Percentiles rank a stretch among this genome's conserved stretches.
Evolutionary conservation across 1,139 yeast genomes (phyloP).

Genomic region (Nadsonia commutata): DNA sequence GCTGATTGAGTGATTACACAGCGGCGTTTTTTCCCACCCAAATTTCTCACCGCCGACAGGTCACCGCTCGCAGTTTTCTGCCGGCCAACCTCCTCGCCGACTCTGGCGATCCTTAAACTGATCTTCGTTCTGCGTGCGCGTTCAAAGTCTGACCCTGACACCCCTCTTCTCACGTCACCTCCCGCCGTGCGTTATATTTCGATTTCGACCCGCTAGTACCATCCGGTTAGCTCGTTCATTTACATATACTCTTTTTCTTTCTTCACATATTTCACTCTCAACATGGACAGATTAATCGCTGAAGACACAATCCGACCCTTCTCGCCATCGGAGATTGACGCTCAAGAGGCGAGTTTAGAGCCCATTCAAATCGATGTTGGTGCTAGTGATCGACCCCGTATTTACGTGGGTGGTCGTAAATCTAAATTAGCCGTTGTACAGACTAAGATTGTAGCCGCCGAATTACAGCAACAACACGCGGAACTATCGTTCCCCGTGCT

Average conservation of each 20-base stretch:
- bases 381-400: conserved; percentile 2
- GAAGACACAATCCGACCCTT: neutral
- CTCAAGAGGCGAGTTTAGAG: neutral
- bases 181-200: too few species aligned
- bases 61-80: too few species aligned
- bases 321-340: neutral
- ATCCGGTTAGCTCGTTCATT: too few species aligned
- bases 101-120: too few species aligned
- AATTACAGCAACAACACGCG: conserved; percentile 48
- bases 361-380: neutral
- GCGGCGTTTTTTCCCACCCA: too few species aligned
- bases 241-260: neutral
- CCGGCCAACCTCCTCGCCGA: too few species aligned
- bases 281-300: neutral
- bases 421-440: conserved; percentile 79
- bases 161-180: too few species aligned
- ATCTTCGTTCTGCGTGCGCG: too few species aligned
- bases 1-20: too few species aligned
- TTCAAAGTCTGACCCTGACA: too few species aligned
- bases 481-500: conserved; percentile 52
- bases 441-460: conserved; percentile 54
- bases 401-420: conserved; percentile 69
- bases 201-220: too few species aligned
- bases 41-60: too few species aligned
- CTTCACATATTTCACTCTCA: neutral